phyloP scores from a whole-genome alignment of 2,329 filamentous ascomycete genomes.

The Pestalotiopsis fici region DNA sequence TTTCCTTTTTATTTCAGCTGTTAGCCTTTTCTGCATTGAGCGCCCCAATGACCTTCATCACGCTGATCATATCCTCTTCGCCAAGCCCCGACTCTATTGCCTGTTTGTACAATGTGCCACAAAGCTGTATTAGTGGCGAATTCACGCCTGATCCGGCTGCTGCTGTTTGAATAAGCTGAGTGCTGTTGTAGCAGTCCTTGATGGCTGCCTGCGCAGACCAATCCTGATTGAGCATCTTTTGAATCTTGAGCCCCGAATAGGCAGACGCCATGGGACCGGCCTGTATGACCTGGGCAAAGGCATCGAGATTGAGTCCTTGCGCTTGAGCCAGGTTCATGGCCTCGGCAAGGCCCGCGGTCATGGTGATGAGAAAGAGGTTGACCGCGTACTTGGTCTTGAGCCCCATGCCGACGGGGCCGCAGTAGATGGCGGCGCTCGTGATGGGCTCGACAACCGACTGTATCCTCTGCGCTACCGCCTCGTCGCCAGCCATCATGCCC shows the following conservation, averaged over 20 bases:
- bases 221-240: slow-evolving; percentile 28
- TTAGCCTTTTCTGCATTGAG: not conserved
- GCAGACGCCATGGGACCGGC: slow-evolving; percentile 31
- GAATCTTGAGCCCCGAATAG: slow-evolving; percentile 28
- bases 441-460: slow-evolving; percentile 24
- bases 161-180: slow-evolving; percentile 26
- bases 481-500: slow-evolving; percentile 33
- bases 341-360: slow-evolving; percentile 32
- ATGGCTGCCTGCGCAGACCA: slow-evolving; percentile 30
- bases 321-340: slow-evolving; percentile 31
- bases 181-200: slow-evolving; percentile 31
- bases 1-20: no score
- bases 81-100: not conserved
- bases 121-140: not conserved
- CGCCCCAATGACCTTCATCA: not conserved
- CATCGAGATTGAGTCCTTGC: slow-evolving; percentile 30
- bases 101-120: not conserved
- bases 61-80: not conserved
- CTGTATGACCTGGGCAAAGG: slow-evolving; percentile 28
- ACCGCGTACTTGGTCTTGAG: slow-evolving; percentile 33
- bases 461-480: slow-evolving; percentile 21
- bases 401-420: slow-evolving; percentile 30
- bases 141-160: not conserved
- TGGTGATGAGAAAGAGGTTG: slow-evolving; percentile 29
- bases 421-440: slow-evolving; percentile 31